Percentiles rank a stretch among this genome's conserved stretches.
These are phyloP conservation scores for Coemansia sp. DNA, from an alignment of 192 early-diverging fungal species.

Conservation along the genomic window DNA sequence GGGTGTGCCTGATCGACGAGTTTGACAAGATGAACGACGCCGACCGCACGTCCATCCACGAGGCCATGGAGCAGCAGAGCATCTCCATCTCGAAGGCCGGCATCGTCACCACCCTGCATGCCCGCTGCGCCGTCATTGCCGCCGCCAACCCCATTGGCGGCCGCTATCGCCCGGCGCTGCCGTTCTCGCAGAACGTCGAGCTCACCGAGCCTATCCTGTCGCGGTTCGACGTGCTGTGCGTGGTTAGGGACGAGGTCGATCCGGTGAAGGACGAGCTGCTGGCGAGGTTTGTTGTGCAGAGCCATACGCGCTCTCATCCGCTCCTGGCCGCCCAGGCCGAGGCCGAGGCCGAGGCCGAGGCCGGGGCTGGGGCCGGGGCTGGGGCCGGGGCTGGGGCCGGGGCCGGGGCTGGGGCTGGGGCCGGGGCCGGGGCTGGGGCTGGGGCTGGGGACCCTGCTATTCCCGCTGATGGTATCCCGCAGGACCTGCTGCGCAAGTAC, in stretches of 20 bases:
- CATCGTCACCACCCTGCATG: constrained; percentile 82
- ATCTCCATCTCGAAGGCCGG: constrained; percentile 88
- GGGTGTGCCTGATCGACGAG: constrained; percentile 85
- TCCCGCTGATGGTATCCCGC: constrained; percentile 64
- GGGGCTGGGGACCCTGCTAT: constrained; percentile 41
- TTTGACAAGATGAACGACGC: constrained; percentile 91
- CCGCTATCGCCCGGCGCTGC: constrained; percentile 83
- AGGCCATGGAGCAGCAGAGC: constrained; percentile 89
- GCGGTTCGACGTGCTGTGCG: constrained; percentile 95
- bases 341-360: constrained; percentile 28
- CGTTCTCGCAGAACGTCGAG: constrained; percentile 96
- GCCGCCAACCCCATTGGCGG: constrained; percentile 85
- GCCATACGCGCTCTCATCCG: constrained; percentile 91
- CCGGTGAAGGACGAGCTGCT: constrained; percentile 87
- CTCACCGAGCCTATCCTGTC: constrained; percentile 98
- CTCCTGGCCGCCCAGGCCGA: constrained; percentile 28
- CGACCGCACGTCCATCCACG: constrained; percentile 93
- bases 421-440: constrained; percentile 17
- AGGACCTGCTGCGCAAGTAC: constrained; percentile 81
- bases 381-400: constrained; percentile 27
- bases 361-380: constrained; percentile 28
- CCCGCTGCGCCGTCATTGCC: constrained; percentile 77
- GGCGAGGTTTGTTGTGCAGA: constrained; percentile 90
- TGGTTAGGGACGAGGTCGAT: constrained; percentile 91
- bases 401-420: constrained; percentile 16